Evolutionary conservation across 1,139 yeast species (phyloP), one percentile per base, ranked within the genome.

Genomic region (Citeromyces siamensis): DNA sequence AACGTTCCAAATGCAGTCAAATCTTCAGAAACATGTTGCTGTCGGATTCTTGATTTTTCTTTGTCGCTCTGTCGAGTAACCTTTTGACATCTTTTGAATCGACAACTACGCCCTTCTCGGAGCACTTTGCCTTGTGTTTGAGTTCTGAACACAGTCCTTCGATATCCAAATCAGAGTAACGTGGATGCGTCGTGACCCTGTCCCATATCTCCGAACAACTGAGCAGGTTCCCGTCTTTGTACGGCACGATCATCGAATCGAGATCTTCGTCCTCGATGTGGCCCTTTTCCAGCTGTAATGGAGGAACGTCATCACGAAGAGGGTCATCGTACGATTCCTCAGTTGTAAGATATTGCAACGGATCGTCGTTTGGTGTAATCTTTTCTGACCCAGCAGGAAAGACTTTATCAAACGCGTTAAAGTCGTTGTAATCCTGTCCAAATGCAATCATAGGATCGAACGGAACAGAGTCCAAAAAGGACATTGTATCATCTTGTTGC

Each of bases 191-290:
- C 3, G 95, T 83, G 31, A 90, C 82, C 51, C 97, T 71, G 55
- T 88, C 97, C 98, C 98, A 90, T 17, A 88, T 81, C 48, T 86
- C 96, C 1, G 94, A 75, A 56, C 98, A 90, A 50, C 74, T 71
- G 58, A 84, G 56, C 46, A 65, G 53, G 49, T 56, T 63, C 35
- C 56, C 61, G 56, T 51, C 79, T 56, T 51, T 60, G 3, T 74
- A 67, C 26, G 82, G 81, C 3, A 74, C 80, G 34, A 68, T 62
- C 38, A 64, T 62, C 17, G 49, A 54, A 12, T 40, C 43, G 26
- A 37, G 39, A 19, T 35, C 38, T 7, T 33, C 40, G 9, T 41
- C 39, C 23, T 43, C 44, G 6, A 52, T 61, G 26, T 52, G 53
- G 34, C 48, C 55, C 19, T 52, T 45, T 18, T 54, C 59, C 27